Evolutionary conservation across 2,329 filamentous ascomycete species (phyloP).

Genomic region (Aureobasidium lini): DNA sequence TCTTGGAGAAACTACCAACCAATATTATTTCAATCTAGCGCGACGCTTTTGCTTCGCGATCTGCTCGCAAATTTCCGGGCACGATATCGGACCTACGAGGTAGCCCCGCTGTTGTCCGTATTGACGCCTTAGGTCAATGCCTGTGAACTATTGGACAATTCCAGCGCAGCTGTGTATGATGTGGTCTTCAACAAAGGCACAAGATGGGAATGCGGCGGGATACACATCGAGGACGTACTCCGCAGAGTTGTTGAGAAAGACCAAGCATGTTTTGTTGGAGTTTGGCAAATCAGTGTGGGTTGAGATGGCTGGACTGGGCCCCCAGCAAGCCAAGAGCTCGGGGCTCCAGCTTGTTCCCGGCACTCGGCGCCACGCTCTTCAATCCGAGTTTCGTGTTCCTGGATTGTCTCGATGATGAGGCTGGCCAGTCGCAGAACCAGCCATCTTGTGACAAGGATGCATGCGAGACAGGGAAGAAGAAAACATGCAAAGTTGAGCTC

Average conservation of each 20-base stretch:
- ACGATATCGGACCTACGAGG: neutral
- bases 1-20: neutral
- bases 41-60: neutral
- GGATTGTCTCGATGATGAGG: neutral
- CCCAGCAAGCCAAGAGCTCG: constrained; percentile 11
- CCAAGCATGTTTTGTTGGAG: neutral
- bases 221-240: neutral
- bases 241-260: neutral
- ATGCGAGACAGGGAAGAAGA: neutral
- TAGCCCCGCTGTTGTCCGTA: no score
- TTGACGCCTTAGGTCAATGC: no score
- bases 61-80: constrained; percentile 7
- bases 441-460: neutral
- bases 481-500: neutral
- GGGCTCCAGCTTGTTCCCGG: constrained; percentile 10
- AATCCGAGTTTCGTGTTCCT: neutral
- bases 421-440: neutral
- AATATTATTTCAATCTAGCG: neutral
- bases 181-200: neutral
- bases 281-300: constrained; percentile 3
- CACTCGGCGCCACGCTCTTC: constrained; percentile 3
- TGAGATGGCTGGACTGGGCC: constrained; percentile 9
- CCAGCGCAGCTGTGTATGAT: neutral
- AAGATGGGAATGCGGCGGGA: no score
- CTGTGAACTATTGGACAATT: no score